Conservation (phyloP, 176 grass and related monocot genomes). For the Ananas comosus region DNA sequence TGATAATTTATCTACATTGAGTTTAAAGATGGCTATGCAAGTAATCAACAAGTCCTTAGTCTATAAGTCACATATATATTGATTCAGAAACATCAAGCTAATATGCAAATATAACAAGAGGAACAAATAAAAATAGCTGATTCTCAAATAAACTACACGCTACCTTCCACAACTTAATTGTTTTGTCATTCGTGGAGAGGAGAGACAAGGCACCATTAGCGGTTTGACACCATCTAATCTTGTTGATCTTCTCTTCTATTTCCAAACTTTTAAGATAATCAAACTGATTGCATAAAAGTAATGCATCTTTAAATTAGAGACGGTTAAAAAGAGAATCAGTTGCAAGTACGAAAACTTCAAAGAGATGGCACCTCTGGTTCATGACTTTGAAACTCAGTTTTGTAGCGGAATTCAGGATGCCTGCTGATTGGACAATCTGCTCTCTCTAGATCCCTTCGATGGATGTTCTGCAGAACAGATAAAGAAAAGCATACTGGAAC, state of each 20-base stretch:
- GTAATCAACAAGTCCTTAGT: too few species aligned
- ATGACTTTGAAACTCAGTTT: slow-evolving; percentile 99
- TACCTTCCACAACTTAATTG: slow-evolving; percentile 62
- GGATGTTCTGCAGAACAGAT: slow-evolving; percentile 39
- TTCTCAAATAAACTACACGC: slow-evolving; percentile 10
- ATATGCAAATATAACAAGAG: background rate
- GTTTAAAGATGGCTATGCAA: too few species aligned
- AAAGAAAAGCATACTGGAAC: slow-evolving; percentile 2
- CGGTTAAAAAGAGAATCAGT: slow-evolving; percentile 1
- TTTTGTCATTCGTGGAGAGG: slow-evolving; percentile 49
- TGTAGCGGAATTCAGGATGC: slow-evolving; percentile 93
- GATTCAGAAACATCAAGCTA: too few species aligned
- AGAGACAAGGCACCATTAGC: slow-evolving; percentile 32
- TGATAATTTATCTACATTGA: too few species aligned
- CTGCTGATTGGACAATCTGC: slow-evolving; percentile 55
- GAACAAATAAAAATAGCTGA: background rate
- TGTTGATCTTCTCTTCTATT: slow-evolving; percentile 50
- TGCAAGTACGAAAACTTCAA: background rate
- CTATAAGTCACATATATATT: too few species aligned
- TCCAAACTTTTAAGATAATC: slow-evolving; percentile 50
- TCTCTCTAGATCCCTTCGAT: slow-evolving; percentile 78
- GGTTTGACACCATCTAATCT: slow-evolving; percentile 35
- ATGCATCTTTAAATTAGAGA: background rate
- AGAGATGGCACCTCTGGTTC: slow-evolving; percentile 79
- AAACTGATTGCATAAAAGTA: slow-evolving; percentile 21